Evolutionary conservation across 1,139 yeast genomes (phyloP).

Genomic region (Lodderomyces metapsilosis): DNA sequence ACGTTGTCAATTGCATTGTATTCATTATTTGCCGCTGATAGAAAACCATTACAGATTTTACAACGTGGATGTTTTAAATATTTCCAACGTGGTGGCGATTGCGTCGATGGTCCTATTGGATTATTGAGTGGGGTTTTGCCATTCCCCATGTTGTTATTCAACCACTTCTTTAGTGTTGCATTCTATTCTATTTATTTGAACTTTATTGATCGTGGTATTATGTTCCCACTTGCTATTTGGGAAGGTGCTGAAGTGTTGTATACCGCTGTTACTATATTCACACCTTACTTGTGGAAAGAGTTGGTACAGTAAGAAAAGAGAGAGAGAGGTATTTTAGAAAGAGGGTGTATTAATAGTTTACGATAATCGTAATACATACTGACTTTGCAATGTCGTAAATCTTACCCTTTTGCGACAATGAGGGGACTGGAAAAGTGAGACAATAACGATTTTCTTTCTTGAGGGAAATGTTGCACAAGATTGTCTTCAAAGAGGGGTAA

Average conservation of each 20-base stretch:
- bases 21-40: constrained; percentile 86
- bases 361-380: too few relatives aligned
- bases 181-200: constrained; percentile 76
- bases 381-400: neutral
- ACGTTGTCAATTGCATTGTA: constrained; percentile 89
- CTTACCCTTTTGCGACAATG: neutral
- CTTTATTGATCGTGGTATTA: constrained; percentile 61
- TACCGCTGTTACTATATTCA: constrained; percentile 76
- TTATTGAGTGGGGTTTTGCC: constrained; percentile 82
- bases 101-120: constrained; percentile 76
- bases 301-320: constrained; percentile 21
- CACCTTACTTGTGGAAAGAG: constrained; percentile 68
- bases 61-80: constrained; percentile 90
- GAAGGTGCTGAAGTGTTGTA: constrained; percentile 68
- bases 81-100: constrained; percentile 80
- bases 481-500: neutral
- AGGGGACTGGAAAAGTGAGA: too few relatives aligned
- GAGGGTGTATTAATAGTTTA: too few relatives aligned
- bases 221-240: constrained; percentile 70
- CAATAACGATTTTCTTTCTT: too few relatives aligned
- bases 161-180: constrained; percentile 89
- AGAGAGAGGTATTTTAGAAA: too few relatives aligned
- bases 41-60: constrained; percentile 58
- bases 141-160: constrained; percentile 67
- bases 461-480: neutral